Evolutionary conservation across 768 basidiomycete genomes (phyloP).

Genomic region (Pleurotus eryngii): DNA sequence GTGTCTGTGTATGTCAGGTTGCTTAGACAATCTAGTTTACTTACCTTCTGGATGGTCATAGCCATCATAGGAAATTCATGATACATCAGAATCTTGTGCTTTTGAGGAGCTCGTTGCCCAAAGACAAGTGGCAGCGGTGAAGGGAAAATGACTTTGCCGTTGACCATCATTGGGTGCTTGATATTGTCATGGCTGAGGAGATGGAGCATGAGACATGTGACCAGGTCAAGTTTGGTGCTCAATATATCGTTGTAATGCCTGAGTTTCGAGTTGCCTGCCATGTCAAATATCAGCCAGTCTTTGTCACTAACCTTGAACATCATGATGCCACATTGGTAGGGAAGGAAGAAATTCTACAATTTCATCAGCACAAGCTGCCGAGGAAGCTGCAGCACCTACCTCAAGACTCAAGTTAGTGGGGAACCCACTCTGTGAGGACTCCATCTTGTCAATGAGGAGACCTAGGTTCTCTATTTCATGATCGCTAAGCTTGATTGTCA

Average conservation of each 20-base stretch:
- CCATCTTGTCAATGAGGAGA: neutral
- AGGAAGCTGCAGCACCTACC: neutral
- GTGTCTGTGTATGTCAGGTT: conserved; percentile 1
- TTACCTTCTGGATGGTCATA: neutral
- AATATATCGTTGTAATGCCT: no score
- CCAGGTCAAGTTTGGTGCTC: no score
- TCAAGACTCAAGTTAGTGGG: neutral
- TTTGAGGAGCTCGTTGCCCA: neutral
- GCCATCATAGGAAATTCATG: no score
- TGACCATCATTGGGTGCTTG: no score
- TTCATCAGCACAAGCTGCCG: neutral
- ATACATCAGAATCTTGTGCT: no score
- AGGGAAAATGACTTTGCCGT: no score
- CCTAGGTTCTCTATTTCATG: neutral
- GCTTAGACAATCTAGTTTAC: neutral
- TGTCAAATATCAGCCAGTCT: neutral
- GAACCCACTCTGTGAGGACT: neutral
- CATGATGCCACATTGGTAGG: neutral
- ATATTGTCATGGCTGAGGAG: no score
- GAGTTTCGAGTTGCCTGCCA: neutral
- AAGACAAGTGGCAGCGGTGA: neutral
- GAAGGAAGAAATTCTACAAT: neutral
- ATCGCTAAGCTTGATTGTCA: neutral
- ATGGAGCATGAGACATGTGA: no score
- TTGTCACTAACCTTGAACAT: neutral